Conservation (phyloP, 352 stramenopile genomes). For the Globisporangium middletonii region DNA sequence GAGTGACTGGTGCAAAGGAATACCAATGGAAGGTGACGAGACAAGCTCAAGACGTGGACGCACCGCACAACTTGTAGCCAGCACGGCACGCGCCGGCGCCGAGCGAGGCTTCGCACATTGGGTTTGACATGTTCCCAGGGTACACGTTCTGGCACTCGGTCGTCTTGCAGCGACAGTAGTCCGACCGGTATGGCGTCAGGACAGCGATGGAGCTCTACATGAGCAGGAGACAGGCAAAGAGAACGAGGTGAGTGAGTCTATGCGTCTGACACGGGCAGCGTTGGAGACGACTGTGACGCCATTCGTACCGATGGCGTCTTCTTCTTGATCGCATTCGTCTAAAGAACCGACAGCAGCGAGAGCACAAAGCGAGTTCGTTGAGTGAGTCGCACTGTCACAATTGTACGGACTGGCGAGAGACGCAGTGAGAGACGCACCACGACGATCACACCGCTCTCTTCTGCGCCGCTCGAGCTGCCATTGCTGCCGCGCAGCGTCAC, state of each 20-base stretch:
- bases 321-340: background rate
- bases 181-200: constrained; percentile 42
- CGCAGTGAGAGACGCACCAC: constrained; percentile 3
- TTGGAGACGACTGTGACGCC: background rate
- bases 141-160: constrained; percentile 71
- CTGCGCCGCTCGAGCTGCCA: constrained; percentile 7
- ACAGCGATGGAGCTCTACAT: constrained; percentile 3
- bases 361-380: background rate
- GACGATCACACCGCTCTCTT: constrained; percentile 9
- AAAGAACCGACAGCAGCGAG: background rate
- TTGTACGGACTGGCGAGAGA: background rate
- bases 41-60: background rate
- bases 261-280: background rate
- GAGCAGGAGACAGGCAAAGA: background rate
- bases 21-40: background rate
- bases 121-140: constrained; percentile 28
- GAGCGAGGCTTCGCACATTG: constrained; percentile 40
- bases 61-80: constrained; percentile 55
- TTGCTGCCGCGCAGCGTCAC: constrained; percentile 5
- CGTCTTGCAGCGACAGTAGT: constrained; percentile 58
- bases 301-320: background rate
- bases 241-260: background rate
- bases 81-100: constrained; percentile 46
- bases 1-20: background rate
- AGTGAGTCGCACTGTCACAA: background rate